A percentile compares a stretch with the other conserved stretches of the same genome.
phyloP scores from a whole-genome alignment of 2,329 filamentous ascomycete species.

The Calycina herbarum region DNA sequence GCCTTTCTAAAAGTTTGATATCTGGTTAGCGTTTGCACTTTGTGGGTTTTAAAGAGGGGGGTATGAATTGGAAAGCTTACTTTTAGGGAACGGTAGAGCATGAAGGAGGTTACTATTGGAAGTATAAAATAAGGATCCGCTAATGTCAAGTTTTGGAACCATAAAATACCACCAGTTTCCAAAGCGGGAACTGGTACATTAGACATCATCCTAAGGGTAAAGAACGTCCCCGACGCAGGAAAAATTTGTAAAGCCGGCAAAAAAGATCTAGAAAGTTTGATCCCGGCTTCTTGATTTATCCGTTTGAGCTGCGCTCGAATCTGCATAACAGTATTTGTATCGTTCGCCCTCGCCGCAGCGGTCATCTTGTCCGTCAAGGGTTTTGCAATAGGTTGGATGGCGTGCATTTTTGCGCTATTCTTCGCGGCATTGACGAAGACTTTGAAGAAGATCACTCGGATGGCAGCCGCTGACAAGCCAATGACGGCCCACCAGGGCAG shows the following conservation, averaged over 20 bases:
- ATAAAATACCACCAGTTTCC: conserved; percentile 67
- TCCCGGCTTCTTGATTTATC: conserved; percentile 55
- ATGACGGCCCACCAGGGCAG: conserved; percentile 84
- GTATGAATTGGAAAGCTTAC: neutral
- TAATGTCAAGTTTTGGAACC: conserved; percentile 76
- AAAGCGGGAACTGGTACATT: conserved; percentile 78
- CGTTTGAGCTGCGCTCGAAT: conserved; percentile 48
- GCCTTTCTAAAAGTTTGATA: conserved; percentile 41
- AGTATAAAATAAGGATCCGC: conserved; percentile 77
- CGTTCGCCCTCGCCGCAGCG: conserved; percentile 37
- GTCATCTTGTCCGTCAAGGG: conserved; percentile 59
- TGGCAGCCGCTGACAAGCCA: conserved; percentile 59
- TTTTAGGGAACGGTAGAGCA: neutral
- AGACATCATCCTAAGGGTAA: conserved; percentile 72
- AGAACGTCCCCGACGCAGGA: conserved; percentile 79
- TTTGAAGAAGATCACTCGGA: conserved; percentile 67
- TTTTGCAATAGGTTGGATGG: conserved; percentile 56
- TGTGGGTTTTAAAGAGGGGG: neutral
- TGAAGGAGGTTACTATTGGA: conserved; percentile 61
- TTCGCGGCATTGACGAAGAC: conserved; percentile 64
- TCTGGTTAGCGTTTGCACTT: conserved; percentile 9
- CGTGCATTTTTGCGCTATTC: conserved; percentile 59
- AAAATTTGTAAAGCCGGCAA: conserved; percentile 64
- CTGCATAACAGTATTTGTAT: conserved; percentile 49
- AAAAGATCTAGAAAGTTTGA: conserved; percentile 52